Base-by-base conservation (phyloP, 148 eudicot species). In the Vaccinium corymbosum region DNA sequence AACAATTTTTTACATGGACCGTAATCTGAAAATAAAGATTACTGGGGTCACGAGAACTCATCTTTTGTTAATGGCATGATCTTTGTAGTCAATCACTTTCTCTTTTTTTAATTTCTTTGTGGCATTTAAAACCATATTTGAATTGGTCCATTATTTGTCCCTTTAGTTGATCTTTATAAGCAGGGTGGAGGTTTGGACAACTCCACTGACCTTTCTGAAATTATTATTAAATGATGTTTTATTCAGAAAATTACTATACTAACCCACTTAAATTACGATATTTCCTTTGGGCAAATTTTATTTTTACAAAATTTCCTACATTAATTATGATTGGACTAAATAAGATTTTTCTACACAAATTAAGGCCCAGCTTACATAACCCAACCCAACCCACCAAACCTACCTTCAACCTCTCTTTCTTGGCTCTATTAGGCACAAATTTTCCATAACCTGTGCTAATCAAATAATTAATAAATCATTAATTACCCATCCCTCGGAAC, bases 41-140 rank as follows among this genome's bases (percentile, higher is more conserved):
- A 46, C 20, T 61, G 3, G 3, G 17, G 32, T 42, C 83, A 62
- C 74, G 74, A 27, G 13, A 38, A 61, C 74, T 14, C 25, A 80
- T 46, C 80, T 48, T 61, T 10, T 38, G 19, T n/a, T 46, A 42
- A n/a, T 80, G 82, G 70, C 32, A 66, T 53, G 68, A 80, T 59
- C 7, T 13, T 53, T 70, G 55, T 70, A 84, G 82, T 74, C 86
- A 70, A 73, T 68, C 2, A n/a, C 10, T 62, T 70, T 22, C 12
- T n/a, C 66, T 61, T 59, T 4, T 4, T 59, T 84, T 38, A 29
- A 57, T 70, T 70, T 79, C 86, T 11, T 77, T 32, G 32, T 79
- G 53, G 81, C 56, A 79, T 66, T 84, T 79, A 79, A 64, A 79
- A 57, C 56, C 62, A 70, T 68, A 49, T 49, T 84, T 84, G 82